Percentiles rank a stretch among this genome's conserved stretches.
These are phyloP conservation scores for Fusarium pininemorale DNA, from an alignment of 2,329 filamentous ascomycete genomes.

Conservation along the genomic window DNA sequence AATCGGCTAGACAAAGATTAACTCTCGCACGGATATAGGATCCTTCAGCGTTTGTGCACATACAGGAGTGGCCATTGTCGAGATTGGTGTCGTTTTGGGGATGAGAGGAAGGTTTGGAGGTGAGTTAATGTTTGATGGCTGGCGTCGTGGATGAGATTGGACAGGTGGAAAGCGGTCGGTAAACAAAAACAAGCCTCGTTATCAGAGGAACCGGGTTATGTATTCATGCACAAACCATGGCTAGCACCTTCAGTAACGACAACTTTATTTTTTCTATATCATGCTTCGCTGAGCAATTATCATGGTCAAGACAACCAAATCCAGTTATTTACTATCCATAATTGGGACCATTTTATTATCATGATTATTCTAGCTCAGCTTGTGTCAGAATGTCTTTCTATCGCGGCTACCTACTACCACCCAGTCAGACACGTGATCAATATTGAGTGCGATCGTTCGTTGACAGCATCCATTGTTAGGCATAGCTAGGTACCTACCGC, in stretches of 20 bases:
- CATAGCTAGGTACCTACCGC: too few species aligned
- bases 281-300: slow-evolving; percentile 10
- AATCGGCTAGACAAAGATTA: slow-evolving; percentile 68
- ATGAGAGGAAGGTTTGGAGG: slow-evolving; percentile 34
- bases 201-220: slow-evolving; percentile 32
- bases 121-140: slow-evolving; percentile 26
- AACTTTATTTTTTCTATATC: slow-evolving; percentile 7
- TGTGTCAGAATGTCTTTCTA: slow-evolving; percentile 42
- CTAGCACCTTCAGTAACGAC: slow-evolving; percentile 20
- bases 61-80: slow-evolving; percentile 53
- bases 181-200: slow-evolving; percentile 46
- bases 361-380: slow-evolving; percentile 16
- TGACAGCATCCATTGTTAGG: neutral
- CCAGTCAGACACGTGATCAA: slow-evolving; percentile 6
- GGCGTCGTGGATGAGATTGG: slow-evolving; percentile 32
- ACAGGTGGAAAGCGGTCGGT: slow-evolving; percentile 37
- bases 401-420: slow-evolving; percentile 28
- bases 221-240: slow-evolving; percentile 26
- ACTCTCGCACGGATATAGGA: slow-evolving; percentile 6
- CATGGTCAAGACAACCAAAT: neutral
- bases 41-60: slow-evolving; percentile 4
- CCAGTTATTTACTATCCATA: slow-evolving; percentile 1
- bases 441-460: neutral
- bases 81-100: slow-evolving; percentile 22
- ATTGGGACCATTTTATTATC: slow-evolving; percentile 7